Evolutionary conservation across 2,329 filamentous ascomycete species (phyloP).

Genomic region (Botrytis elliptica): DNA sequence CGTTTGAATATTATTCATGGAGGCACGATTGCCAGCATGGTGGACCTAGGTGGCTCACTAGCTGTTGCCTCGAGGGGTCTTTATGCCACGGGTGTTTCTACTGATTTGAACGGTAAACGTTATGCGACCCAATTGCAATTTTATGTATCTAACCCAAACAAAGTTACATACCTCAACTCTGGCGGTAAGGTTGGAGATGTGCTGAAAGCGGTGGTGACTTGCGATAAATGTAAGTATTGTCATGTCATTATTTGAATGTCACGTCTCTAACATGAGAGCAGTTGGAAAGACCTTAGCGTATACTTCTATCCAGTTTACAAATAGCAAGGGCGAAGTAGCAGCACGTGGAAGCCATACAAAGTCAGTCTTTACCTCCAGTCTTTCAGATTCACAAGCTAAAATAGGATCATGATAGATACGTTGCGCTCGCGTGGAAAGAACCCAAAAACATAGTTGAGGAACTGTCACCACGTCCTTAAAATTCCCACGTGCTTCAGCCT

Average conservation of each 20-base stretch:
- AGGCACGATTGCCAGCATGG: conserved; percentile 75
- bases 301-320: conserved; percentile 59
- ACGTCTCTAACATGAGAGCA: conserved; percentile 34
- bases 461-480: conserved; percentile 32
- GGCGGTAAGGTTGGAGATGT: conserved; percentile 58
- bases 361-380: conserved; percentile 41
- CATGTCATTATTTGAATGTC: not conserved
- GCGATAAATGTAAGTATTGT: conserved; percentile 55
- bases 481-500: not conserved
- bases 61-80: conserved; percentile 64
- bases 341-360: conserved; percentile 66
- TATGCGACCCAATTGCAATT: not conserved
- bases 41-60: conserved; percentile 63
- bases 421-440: conserved; percentile 40
- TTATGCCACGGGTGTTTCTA: conserved; percentile 63
- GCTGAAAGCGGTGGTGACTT: conserved; percentile 55
- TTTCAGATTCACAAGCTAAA: not conserved
- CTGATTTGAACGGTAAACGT: conserved; percentile 58
- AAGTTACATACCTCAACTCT: conserved; percentile 62
- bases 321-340: conserved; percentile 57
- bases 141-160: not conserved
- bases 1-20: conserved; percentile 74
- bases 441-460: conserved; percentile 39
- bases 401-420: conserved; percentile 35
- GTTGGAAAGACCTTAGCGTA: conserved; percentile 65